A percentile compares a stretch with the other conserved stretches of the same genome.
These are phyloP conservation scores for Priceomyces melissophilus DNA, from an alignment of 805 yeast species.

Conservation along the genomic window DNA sequence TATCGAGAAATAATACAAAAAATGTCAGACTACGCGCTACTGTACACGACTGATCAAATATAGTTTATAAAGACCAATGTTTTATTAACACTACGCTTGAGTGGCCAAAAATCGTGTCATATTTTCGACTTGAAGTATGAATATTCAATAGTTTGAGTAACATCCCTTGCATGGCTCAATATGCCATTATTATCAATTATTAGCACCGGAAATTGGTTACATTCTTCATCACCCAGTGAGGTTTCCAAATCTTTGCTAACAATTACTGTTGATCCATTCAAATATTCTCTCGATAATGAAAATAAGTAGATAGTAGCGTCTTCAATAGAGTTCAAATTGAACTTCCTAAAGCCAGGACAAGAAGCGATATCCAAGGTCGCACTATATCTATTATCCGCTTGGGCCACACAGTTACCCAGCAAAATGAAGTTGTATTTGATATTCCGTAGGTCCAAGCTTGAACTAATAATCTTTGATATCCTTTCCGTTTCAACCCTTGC, in stretches of 20 bases:
- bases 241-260: too few relatives aligned
- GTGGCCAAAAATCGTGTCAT: background rate
- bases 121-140: background rate
- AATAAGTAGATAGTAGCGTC: constrained; percentile 79
- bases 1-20: background rate
- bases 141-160: too few relatives aligned
- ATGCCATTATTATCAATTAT: too few relatives aligned
- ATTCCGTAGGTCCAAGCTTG: constrained; percentile 88
- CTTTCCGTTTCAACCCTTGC: constrained; percentile 98
- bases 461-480: constrained; percentile 75
- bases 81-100: too few relatives aligned
- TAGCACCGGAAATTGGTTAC: too few relatives aligned
- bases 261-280: too few relatives aligned
- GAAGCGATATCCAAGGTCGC: constrained; percentile 18
- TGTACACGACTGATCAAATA: background rate
- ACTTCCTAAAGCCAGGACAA: constrained; percentile 6
- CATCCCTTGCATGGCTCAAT: too few relatives aligned
- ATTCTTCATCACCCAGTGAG: too few relatives aligned
- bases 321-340: constrained; percentile 62
- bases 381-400: constrained; percentile 44
- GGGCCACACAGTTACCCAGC: constrained; percentile 78
- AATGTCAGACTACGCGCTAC: background rate
- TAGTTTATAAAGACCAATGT: background rate
- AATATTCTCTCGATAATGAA: constrained; percentile 35
- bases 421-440: constrained; percentile 80